Evolutionary conservation across 148 eudicot species (phyloP).

Genomic region (Camellia lanceoleosa): DNA sequence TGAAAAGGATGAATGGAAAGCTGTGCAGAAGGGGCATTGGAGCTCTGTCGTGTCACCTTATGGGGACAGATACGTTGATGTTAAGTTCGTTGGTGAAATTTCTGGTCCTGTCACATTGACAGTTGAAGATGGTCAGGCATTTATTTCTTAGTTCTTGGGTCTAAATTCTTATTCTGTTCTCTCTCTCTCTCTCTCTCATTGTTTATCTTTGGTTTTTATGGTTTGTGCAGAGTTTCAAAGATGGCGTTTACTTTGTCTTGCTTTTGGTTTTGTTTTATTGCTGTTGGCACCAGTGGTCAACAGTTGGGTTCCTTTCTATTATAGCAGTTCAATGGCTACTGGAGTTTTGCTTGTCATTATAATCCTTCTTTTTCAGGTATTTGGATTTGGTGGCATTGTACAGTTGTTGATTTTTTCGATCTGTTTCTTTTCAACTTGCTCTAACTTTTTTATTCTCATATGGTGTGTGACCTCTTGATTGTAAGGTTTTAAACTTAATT

Average conservation of each 20-base stretch:
- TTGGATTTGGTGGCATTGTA: neutral
- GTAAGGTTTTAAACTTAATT: neutral
- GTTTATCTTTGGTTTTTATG: conserved; percentile 1
- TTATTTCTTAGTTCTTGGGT: neutral
- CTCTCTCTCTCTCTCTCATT: neutral
- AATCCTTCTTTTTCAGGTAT: conserved; percentile 92
- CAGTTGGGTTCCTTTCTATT: conserved; percentile 94
- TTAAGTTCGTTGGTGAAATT: conserved; percentile 62
- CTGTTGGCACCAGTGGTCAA: conserved; percentile 83
- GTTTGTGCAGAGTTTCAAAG: conserved; percentile 65
- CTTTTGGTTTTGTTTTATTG: conserved; percentile 54
- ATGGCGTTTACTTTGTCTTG: conserved; percentile 79
- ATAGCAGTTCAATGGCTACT: conserved; percentile 87
- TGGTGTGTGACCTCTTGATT: neutral
- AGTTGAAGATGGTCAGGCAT: conserved; percentile 59
- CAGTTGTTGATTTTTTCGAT: no score
- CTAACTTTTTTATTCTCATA: neutral
- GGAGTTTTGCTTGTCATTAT: conserved; percentile 83
- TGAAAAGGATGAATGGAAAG: conserved; percentile 70
- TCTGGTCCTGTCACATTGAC: conserved; percentile 72
- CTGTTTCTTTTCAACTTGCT: no score
- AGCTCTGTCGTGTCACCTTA: conserved; percentile 74
- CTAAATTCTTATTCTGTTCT: neutral
- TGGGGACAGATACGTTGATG: conserved; percentile 71
- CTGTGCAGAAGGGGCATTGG: conserved; percentile 69